phyloP scores from a whole-genome alignment of 495 filamentous ascomycete genomes.

The Jackrogersella multiformis region DNA sequence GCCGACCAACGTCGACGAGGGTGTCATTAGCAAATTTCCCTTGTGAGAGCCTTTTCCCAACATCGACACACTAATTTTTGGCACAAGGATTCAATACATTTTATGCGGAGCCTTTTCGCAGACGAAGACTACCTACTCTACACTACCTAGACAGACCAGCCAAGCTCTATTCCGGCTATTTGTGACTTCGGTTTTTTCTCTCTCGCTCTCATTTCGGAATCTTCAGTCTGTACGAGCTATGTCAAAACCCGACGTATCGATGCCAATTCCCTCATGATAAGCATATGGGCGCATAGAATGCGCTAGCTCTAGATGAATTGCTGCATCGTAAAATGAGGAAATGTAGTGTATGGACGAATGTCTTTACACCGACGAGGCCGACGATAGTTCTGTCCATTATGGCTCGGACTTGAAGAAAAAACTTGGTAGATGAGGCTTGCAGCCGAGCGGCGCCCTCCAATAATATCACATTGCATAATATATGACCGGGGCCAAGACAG shows the following conservation, averaged over 20 bases:
- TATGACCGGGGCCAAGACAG: conserved; percentile 26
- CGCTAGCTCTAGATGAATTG: background rate
- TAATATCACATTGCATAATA: conserved; percentile 18
- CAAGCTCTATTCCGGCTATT: conserved; percentile 42
- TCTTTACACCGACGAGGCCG: conserved; percentile 22
- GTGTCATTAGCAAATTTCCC: conserved; percentile 43
- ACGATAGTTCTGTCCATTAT: conserved; percentile 21
- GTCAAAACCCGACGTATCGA: background rate
- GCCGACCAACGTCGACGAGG: conserved; percentile 42
- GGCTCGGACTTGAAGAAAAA: conserved; percentile 25
- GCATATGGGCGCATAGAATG: background rate
- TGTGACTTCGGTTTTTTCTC: conserved; percentile 26
- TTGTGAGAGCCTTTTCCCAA: conserved; percentile 23
- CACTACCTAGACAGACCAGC: conserved; percentile 25
- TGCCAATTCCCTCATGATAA: background rate
- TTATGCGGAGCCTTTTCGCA: conserved; percentile 38
- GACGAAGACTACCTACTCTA: conserved; percentile 13
- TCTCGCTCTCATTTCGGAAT: conserved; percentile 29
- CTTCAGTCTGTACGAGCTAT: conserved; percentile 26
- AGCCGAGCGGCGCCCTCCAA: conserved; percentile 28
- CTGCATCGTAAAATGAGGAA: conserved; percentile 4
- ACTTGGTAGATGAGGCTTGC: conserved; percentile 33
- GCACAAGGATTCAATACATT: conserved; percentile 39
- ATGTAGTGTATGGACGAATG: background rate
- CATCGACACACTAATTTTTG: conserved; percentile 30